Evolutionary conservation across 2,329 filamentous ascomycete species (phyloP), one percentile per base, ranked within the genome.

Genomic region (Monosporascus sp.): DNA sequence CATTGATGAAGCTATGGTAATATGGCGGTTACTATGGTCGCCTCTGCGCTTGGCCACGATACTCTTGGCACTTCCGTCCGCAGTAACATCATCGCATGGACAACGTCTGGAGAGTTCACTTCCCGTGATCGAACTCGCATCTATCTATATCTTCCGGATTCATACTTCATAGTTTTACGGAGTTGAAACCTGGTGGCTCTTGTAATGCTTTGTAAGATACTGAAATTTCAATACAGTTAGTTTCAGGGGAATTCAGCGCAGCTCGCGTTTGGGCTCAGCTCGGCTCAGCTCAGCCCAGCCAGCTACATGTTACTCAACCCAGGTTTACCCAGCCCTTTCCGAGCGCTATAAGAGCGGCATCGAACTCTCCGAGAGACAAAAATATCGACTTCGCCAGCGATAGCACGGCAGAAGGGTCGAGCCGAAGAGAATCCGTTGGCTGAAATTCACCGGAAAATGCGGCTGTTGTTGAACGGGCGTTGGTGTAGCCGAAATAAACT

Each of bases 401-500:
- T 9, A 46, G 42, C 24, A 46, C 24, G 14, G 24, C 24, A 27
- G 24, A 46, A 46, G 1, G 7, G 24, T 46, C 24, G 20, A 46
- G 20, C 6, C n/a, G 24, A 6, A 15, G 11, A 2, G 14, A n/a
- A 46, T 46, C 3, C 11, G 42, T 46, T 46, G 42, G 42, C 42
- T 24, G 39, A 4, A 18, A 14, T 24, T 18, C 20, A 42, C 39
- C 49, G 39, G 45, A 34, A 38, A 39, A 47, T 34, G 37, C 20
- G 42, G n/a, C 24, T 46, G 49, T 42, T 31, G 48, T 50, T 38
- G 52, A 46, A 41, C 60, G 61, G 65, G 63, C 59, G 56, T 52
- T 55, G 54, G 54, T 57, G 62, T 60, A 68, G 66, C 67, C 66
- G 68, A 68, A 69, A 62, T 69, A 69, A 70, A 61, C 65, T 68